Base-by-base conservation (phyloP, 768 basidiomycete species). In the Suillus fuscotomentosus region DNA sequence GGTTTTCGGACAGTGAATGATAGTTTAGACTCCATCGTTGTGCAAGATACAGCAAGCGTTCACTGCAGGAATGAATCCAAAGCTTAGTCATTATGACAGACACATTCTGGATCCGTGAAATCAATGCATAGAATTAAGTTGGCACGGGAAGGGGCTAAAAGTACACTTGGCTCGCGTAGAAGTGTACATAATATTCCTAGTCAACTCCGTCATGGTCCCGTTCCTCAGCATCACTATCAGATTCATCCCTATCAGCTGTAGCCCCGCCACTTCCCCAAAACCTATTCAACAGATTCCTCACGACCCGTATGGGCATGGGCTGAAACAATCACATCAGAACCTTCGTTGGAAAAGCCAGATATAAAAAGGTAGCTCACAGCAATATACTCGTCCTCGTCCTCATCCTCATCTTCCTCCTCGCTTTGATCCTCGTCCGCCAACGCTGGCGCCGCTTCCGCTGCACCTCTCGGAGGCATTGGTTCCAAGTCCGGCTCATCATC, bases 1-100 rank as follows among this genome's bases (percentile, higher is more conserved):
- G 95, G 95, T 9, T 92, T 84, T 50, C 92, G 86, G 63, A 97
- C 83, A 2, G 90, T 95, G 76, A 97, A 96, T 1, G 94, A 95
- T 47, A 95, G 83, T 67, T 86, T 84, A 24, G 73, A 66, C 36
- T 38, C 36, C 74, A 74, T 73, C 24, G 41, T 42, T 11, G 57
- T 59, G 41, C 24, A 2, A 5, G 11, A 42, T 27, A 42, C 24
- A 59, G 22, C 17, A 39, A 34, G 13, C 14, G 24, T 41, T 57
- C 9, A 6, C 5, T 39, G 7, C 13, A 11, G 1, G 10, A 15
- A 39, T 22, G 22, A 38, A 14, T 24, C 1, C 22, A 17, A 10
- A 38, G 55, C 56, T 57, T 57, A 57, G 56, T 57, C 56, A 57
- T 39, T 39, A 24, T 54, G 17, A 31, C 9, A 53, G 17, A 31